phyloP scores from a whole-genome alignment of 2,329 filamentous ascomycete genomes.

The Microdochium paspali region DNA sequence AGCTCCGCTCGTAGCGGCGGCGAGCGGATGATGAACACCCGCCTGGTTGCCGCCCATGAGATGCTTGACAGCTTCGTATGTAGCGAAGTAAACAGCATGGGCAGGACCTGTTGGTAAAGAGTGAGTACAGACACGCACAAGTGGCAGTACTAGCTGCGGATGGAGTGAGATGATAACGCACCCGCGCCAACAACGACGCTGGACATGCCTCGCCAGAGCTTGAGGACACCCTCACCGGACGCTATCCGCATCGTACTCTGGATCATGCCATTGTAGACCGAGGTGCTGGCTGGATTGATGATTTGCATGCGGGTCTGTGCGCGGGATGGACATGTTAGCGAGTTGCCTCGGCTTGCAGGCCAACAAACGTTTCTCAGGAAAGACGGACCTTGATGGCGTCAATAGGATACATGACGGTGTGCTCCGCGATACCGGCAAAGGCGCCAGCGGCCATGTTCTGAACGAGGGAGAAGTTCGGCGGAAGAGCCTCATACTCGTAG shows the following conservation, averaged over 20 bases:
- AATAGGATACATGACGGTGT: slow-evolving; percentile 98
- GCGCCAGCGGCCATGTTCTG: slow-evolving; percentile 96
- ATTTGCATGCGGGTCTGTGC: slow-evolving; percentile 94
- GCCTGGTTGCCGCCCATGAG: slow-evolving; percentile 84
- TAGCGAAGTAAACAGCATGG: slow-evolving; percentile 96
- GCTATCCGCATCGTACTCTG: slow-evolving; percentile 92
- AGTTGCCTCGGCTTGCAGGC: neutral
- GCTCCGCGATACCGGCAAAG: slow-evolving; percentile 94
- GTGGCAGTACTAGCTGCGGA: slow-evolving; percentile 1
- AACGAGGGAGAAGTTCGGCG: slow-evolving; percentile 84
- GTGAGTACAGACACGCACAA: slow-evolving; percentile 9
- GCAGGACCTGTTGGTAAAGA: slow-evolving; percentile 64
- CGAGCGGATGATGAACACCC: slow-evolving; percentile 83
- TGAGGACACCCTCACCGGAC: slow-evolving; percentile 77
- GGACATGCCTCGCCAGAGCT: slow-evolving; percentile 92
- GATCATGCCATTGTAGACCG: slow-evolving; percentile 81
- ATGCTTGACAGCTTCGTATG: slow-evolving; percentile 96
- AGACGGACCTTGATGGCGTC: slow-evolving; percentile 83
- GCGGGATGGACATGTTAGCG: slow-evolving; percentile 3
- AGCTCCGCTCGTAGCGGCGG: slow-evolving; percentile 87
- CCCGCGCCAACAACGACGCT: slow-evolving; percentile 94
- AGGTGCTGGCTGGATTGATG: slow-evolving; percentile 70
- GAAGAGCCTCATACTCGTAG: slow-evolving; percentile 83
- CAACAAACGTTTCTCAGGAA: neutral
- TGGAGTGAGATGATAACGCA: slow-evolving; percentile 31